Percentiles rank a stretch among this genome's conserved stretches.
These are phyloP conservation scores for Phlebiopsis gigantea DNA, from an alignment of 768 basidiomycete genomes.

Conservation along the genomic window DNA sequence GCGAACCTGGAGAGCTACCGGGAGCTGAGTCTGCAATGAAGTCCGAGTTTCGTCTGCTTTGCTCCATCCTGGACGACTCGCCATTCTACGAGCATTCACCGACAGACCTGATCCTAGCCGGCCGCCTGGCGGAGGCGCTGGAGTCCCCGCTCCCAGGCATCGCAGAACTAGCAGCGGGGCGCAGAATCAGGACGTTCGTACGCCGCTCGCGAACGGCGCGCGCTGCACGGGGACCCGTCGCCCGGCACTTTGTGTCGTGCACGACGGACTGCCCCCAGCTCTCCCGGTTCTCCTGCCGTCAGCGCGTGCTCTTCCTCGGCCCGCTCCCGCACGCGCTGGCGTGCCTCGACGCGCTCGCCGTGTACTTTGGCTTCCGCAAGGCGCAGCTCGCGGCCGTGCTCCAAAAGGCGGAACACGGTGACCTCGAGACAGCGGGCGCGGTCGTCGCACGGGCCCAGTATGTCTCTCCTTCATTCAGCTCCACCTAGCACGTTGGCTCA, in stretches of 20 bases:
- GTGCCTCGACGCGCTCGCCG: constrained; percentile 34
- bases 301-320: constrained; percentile 25
- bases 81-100: not conserved
- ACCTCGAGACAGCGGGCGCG: constrained; percentile 25
- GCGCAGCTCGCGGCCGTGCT: constrained; percentile 24
- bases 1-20: not conserved
- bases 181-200: not conserved
- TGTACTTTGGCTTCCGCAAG: constrained; percentile 25
- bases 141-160: not conserved
- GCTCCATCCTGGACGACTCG: not conserved
- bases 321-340: constrained; percentile 35
- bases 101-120: not conserved
- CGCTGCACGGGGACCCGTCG: not conserved
- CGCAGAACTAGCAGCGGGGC: not conserved
- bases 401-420: constrained; percentile 26
- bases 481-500: not conserved
- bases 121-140: not conserved
- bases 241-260: not conserved
- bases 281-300: not conserved
- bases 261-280: not conserved
- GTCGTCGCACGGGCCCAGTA: constrained; percentile 26
- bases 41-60: not conserved
- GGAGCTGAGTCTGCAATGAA: not conserved
- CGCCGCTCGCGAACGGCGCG: not conserved
- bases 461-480: constrained; percentile 10